Evolutionary conservation across 1,284 basidiomycete genomes (phyloP), one percentile per base, ranked within the genome.

Genomic region (Crucibulum parvulum): DNA sequence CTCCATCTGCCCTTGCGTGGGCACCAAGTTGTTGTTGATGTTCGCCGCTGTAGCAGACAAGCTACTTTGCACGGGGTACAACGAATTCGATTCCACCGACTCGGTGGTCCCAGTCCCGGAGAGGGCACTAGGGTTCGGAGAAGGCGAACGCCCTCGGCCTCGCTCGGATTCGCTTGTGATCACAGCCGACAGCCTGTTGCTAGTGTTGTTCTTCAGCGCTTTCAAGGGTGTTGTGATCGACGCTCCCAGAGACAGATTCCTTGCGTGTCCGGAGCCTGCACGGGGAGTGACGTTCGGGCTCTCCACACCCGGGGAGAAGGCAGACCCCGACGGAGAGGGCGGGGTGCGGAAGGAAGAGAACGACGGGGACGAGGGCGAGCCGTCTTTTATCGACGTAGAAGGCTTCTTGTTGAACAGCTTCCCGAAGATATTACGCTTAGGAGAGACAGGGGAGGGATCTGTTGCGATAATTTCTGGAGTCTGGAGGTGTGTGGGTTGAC

Each of bases 321-420:
- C 39, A 13, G 39, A 58, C 7, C 62, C 8, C 43, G 66, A 24
- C 68, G 67, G 51, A 67, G 68, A 54, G 66, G 64, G 64, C 62
- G 74, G 60, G 68, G 36, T 38, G 43, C 72, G 6, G 76, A 77
- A 38, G 72, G 74, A 37, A 81, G 74, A 6, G 78, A 82, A 35
- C 34, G 36, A 46, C 18, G 59, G 51, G 15, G 46, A 51, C 18
- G 46, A 41, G 36, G 59, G 41, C 15, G 50, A 57, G 16, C 47
- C 37, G 31, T 41, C 56, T 58, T 54, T 57, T 55, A 56, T 37
- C 56, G 35, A 51, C 36, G 50, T 41, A 16, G 34, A n/a, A 11
- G n/a, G 47, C 47, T 46, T 54, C 39, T 58, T 64, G 13, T 66
- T 65, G 61, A 67, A 67, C 8, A 67, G 56, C 53, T 64, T 67